phyloP scores from a whole-genome alignment of 352 stramenopile species.

The Phytophthora megakarya region DNA sequence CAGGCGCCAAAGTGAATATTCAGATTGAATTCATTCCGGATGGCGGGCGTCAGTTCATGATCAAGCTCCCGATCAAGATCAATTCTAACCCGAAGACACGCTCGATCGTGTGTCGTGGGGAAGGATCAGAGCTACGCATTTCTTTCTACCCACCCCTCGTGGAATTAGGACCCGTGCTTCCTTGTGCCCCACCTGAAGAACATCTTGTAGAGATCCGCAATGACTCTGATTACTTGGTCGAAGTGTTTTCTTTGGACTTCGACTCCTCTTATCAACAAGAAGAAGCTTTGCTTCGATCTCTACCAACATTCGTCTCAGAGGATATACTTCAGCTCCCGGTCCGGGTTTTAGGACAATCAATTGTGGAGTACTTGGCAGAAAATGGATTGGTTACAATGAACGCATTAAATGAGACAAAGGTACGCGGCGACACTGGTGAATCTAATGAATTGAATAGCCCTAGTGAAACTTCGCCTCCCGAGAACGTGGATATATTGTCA shows the following conservation, averaged over 20 bases:
- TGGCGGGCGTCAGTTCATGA: constrained; percentile 70
- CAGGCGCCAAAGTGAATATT: constrained; percentile 85
- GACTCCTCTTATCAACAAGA: constrained; percentile 84
- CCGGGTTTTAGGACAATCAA: constrained; percentile 59
- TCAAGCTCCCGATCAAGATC: constrained; percentile 92
- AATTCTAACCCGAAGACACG: constrained; percentile 77
- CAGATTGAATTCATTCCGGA: constrained; percentile 91
- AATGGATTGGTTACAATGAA: constrained; percentile 41
- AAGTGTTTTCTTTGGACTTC: constrained; percentile 93
- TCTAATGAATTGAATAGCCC: neutral
- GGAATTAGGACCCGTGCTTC: constrained; percentile 89
- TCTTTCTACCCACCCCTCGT: constrained; percentile 82
- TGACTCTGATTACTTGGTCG: constrained; percentile 86
- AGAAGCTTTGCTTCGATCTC: constrained; percentile 75
- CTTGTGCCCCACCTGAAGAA: constrained; percentile 55
- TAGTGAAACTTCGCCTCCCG: neutral
- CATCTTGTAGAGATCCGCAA: constrained; percentile 84
- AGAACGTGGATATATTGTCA: constrained; percentile 5
- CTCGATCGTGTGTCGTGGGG: constrained; percentile 74
- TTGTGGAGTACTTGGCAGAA: constrained; percentile 63
- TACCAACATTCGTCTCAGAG: constrained; percentile 63
- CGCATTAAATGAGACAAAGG: constrained; percentile 12
- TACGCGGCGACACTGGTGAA: neutral
- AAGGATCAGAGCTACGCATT: constrained; percentile 81
- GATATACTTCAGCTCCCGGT: constrained; percentile 78